Evolutionary conservation across 2,329 filamentous ascomycete genomes (phyloP).

Genomic region (Tothia fuscella): DNA sequence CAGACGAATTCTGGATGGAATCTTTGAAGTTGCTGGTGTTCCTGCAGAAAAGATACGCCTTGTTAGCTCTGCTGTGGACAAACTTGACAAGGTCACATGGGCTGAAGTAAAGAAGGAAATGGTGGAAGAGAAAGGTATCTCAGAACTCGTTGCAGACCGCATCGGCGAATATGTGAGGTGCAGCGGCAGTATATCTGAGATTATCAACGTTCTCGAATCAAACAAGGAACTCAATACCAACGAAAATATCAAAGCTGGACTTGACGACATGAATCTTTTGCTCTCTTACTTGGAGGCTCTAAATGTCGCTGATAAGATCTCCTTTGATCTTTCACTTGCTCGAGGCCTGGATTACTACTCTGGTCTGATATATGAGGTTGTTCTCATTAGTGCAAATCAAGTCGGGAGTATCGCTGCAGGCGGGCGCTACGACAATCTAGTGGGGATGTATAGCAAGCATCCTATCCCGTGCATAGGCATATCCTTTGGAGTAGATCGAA

Average conservation of each 20-base stretch:
- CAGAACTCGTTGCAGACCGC: slow-evolving; percentile 63
- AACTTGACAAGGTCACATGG: slow-evolving; percentile 89
- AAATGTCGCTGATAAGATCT: slow-evolving; percentile 58
- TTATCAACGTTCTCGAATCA: no score
- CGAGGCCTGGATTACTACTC: slow-evolving; percentile 91
- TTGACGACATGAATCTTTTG: slow-evolving; percentile 68
- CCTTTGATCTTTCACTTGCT: slow-evolving; percentile 80
- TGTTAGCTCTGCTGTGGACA: slow-evolving; percentile 89
- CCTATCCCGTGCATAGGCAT: slow-evolving; percentile 85
- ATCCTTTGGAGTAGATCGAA: slow-evolving; percentile 87
- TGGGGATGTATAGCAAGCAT: slow-evolving; percentile 82
- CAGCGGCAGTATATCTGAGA: no score
- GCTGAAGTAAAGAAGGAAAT: slow-evolving; percentile 82
- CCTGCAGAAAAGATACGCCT: slow-evolving; percentile 74
- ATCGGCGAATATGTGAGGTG: slow-evolving; percentile 81
- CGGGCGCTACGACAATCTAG: slow-evolving; percentile 83
- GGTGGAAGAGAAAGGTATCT: slow-evolving; percentile 81
- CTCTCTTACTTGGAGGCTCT: slow-evolving; percentile 75
- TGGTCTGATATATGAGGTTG: slow-evolving; percentile 78
- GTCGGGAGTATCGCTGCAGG: slow-evolving; percentile 83
- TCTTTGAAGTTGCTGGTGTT: slow-evolving; percentile 85
- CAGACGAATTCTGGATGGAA: slow-evolving; percentile 85
- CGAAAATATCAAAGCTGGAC: slow-evolving; percentile 61
- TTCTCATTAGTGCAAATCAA: slow-evolving; percentile 25
- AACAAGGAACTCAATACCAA: slow-evolving; percentile 47